A percentile compares a stretch with the other conserved stretches of the same genome.
Evolutionary conservation across 1,284 basidiomycete species (phyloP).

Genomic region (Meripilus lineatus): DNA sequence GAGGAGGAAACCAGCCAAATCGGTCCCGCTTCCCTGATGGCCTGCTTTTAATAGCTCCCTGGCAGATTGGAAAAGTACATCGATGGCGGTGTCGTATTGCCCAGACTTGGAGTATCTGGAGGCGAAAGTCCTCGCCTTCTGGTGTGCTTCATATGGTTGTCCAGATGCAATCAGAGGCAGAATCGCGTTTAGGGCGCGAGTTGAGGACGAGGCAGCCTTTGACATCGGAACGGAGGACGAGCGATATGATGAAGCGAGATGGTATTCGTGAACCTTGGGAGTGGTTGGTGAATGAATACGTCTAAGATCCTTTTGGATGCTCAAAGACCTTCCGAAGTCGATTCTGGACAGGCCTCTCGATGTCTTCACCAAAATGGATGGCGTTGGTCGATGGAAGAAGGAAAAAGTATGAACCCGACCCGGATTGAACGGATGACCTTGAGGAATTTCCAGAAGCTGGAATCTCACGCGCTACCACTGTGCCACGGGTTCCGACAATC

Average conservation of each 20-base stretch:
- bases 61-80: slow-evolving; percentile 84
- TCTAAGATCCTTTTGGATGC: too few relatives aligned
- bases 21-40: slow-evolving; percentile 85
- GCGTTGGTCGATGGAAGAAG: too few relatives aligned
- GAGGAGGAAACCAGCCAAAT: slow-evolving; percentile 73
- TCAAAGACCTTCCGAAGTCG: too few relatives aligned
- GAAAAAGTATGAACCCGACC: slow-evolving; percentile 24
- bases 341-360: too few relatives aligned
- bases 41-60: slow-evolving; percentile 81
- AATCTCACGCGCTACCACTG: too few relatives aligned
- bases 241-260: not conserved
- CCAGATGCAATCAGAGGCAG: slow-evolving; percentile 66
- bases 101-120: slow-evolving; percentile 78
- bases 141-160: slow-evolving; percentile 86
- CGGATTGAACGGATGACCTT: slow-evolving; percentile 31
- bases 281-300: too few relatives aligned
- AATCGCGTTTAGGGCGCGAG: slow-evolving; percentile 70
- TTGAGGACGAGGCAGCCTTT: slow-evolving; percentile 37
- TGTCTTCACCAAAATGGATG: too few relatives aligned
- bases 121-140: slow-evolving; percentile 92
- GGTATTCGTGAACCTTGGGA: not conserved
- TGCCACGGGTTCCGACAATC: too few relatives aligned
- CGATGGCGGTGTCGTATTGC: slow-evolving; percentile 78
- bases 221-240: too few relatives aligned
- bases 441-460: too few relatives aligned